A percentile compares a stretch with the other conserved stretches of the same genome.
Evolutionary conservation across 768 basidiomycete species (phyloP).

Genomic region (Mycena indigotica): DNA sequence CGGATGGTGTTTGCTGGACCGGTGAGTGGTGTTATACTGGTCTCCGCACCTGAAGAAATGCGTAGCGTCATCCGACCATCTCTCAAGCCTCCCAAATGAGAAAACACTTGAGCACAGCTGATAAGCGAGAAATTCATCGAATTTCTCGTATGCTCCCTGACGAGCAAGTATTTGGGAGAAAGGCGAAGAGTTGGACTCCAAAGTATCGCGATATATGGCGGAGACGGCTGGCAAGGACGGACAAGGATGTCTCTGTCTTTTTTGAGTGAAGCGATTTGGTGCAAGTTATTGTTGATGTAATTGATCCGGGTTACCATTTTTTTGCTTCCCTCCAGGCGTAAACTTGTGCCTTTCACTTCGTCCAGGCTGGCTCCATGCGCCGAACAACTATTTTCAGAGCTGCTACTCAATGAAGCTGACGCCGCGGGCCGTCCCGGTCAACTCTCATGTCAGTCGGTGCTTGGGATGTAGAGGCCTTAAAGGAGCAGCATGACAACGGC

Average conservation of each 20-base stretch:
- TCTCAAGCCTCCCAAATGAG: conserved; percentile 36
- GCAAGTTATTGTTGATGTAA: not conserved
- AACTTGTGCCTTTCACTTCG: no score
- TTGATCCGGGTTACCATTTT: no score
- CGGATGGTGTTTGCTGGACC: conserved; percentile 44
- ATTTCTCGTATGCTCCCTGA: conserved; percentile 44
- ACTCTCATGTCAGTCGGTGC: no score
- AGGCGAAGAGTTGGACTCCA: conserved; percentile 20
- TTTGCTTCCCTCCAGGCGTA: no score
- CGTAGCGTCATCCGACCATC: conserved; percentile 41
- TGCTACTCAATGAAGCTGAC: no score
- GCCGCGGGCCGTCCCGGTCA: no score
- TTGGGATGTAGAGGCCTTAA: no score
- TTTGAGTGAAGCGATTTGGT: not conserved
- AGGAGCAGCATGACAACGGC: no score
- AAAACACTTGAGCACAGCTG: conserved; percentile 38
- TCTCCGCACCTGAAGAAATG: no score
- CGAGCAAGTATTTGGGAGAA: conserved; percentile 34
- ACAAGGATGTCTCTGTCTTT: not conserved
- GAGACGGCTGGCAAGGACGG: conserved; percentile 39
- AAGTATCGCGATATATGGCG: conserved; percentile 42
- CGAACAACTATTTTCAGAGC: no score
- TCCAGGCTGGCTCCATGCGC: no score
- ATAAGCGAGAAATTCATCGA: conserved; percentile 42
- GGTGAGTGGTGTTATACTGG: no score